phyloP scores from a whole-genome alignment of 129 eudicot genomes.

The Helianthus tuberosus region DNA sequence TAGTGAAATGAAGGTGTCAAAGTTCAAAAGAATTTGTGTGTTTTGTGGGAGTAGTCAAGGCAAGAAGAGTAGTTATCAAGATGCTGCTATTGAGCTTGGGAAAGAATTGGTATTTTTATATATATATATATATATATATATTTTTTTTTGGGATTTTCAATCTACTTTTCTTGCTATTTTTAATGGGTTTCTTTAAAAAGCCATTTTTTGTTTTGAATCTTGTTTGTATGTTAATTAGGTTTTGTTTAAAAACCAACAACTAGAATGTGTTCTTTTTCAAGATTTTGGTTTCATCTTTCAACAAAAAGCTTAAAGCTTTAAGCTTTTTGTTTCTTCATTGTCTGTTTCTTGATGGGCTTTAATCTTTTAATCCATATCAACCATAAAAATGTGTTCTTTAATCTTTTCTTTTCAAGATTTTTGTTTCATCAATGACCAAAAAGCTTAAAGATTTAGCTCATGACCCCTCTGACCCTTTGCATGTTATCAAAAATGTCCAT shows the following conservation, averaged over 20 bases:
- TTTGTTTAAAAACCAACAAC: slow-evolving; percentile 18
- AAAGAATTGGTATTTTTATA: slow-evolving; percentile 70
- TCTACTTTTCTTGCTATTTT: slow-evolving; percentile 21
- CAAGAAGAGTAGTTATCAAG: slow-evolving; percentile 87
- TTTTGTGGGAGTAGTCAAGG: slow-evolving; percentile 99
- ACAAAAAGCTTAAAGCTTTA: neutral
- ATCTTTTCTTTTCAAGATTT: neutral
- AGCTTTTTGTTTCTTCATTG: neutral
- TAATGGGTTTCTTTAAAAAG: slow-evolving; percentile 15
- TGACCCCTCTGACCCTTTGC: slow-evolving; percentile 17
- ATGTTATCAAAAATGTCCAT: slow-evolving; percentile 9
- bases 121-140: neutral
- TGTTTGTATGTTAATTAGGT: slow-evolving; percentile 20
- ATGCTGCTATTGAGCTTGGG: slow-evolving; percentile 97
- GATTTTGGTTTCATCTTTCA: slow-evolving; percentile 15
- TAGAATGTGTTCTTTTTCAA: slow-evolving; percentile 27
- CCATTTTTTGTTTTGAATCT: slow-evolving; percentile 24
- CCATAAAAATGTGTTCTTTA: slow-evolving; percentile 1
- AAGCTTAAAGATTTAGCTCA: slow-evolving; percentile 16
- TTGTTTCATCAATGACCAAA: slow-evolving; percentile 22
- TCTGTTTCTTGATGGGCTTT: neutral
- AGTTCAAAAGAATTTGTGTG: slow-evolving; percentile 91
- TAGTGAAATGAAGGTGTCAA: slow-evolving; percentile 64
- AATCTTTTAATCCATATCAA: neutral
- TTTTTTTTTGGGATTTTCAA: slow-evolving; percentile 4